Percentiles rank a stretch among this genome's conserved stretches.
Evolutionary conservation across 495 filamentous ascomycete genomes (phyloP).

Genomic region (Penicillium paradoxum): DNA sequence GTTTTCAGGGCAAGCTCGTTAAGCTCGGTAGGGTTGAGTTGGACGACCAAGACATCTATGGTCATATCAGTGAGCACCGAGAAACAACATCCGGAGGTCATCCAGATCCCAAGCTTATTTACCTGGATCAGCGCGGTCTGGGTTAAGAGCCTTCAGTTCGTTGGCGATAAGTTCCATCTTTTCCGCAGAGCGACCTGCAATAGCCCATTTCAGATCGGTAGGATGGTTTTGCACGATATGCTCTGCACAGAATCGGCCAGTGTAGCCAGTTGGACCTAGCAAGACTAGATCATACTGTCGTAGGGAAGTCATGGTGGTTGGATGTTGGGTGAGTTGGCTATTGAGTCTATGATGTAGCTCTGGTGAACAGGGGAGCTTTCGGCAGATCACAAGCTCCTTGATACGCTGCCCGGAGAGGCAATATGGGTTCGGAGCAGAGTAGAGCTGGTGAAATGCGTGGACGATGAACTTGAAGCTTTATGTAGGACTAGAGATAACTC

Average conservation of each 20-base stretch:
- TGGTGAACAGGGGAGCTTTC: conserved; percentile 6
- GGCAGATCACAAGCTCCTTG: conserved; percentile 13
- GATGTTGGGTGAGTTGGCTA: background rate
- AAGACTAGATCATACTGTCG: conserved; percentile 79
- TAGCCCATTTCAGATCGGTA: conserved; percentile 81
- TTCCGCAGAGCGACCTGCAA: conserved; percentile 71
- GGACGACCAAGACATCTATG: conserved; percentile 47
- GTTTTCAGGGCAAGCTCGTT: conserved; percentile 66
- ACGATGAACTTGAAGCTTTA: background rate
- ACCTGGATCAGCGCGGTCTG: conserved; percentile 67
- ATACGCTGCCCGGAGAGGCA: background rate
- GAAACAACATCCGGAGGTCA: background rate
- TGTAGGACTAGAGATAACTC: background rate
- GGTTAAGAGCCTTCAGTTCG: conserved; percentile 60
- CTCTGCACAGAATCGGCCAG: conserved; percentile 71
- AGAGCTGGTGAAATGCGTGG: background rate
- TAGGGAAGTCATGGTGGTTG: conserved; percentile 30
- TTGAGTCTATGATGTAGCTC: conserved; percentile 5
- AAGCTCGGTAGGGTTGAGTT: conserved; percentile 62
- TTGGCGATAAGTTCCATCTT: conserved; percentile 68
- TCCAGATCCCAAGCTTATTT: conserved; percentile 7
- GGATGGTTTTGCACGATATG: conserved; percentile 70
- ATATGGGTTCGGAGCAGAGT: background rate
- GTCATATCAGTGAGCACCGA: conserved; percentile 2
- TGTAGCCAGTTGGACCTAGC: conserved; percentile 84